A percentile compares a stretch with the other conserved stretches of the same genome.
phyloP scores from a whole-genome alignment of 164 flowering plant species.

The Malania oleifera region DNA sequence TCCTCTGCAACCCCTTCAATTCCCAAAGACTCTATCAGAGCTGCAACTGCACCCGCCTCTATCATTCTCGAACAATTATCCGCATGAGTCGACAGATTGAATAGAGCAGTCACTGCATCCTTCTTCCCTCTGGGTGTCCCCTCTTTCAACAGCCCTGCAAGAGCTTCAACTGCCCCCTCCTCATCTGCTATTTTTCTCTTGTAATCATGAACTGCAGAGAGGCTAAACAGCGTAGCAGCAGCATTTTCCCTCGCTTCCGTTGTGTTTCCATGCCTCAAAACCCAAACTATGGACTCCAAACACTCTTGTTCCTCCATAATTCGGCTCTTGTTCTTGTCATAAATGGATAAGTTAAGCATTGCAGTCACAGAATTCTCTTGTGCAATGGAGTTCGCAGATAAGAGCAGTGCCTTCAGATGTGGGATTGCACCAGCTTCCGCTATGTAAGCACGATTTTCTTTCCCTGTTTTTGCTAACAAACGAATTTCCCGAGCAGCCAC shows the following conservation, averaged over 20 bases:
- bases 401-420: conserved; percentile 56
- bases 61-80: conserved; percentile 67
- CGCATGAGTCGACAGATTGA: conserved; percentile 69
- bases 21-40: conserved; percentile 56
- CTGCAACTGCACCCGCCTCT: conserved; percentile 62
- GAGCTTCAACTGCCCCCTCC: conserved; percentile 68
- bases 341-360: conserved; percentile 79
- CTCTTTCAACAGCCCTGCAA: conserved; percentile 46
- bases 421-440: conserved; percentile 97
- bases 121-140: conserved; percentile 77
- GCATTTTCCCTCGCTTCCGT: conserved; percentile 90
- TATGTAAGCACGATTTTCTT: conserved; percentile 81
- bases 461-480: conserved; percentile 75
- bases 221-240: conserved; percentile 94
- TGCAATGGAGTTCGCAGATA: conserved; percentile 50
- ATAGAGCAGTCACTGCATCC: conserved; percentile 91
- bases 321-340: conserved; percentile 70
- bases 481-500: conserved; percentile 82
- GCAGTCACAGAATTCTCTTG: conserved; percentile 98
- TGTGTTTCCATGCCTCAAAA: conserved; percentile 62
- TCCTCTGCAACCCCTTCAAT: conserved; percentile 85
- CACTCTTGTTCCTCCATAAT: conserved; percentile 85
- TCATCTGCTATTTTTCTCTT: conserved; percentile 74
- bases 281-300: conserved; percentile 61
- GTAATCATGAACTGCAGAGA: conserved; percentile 83